A percentile compares a stretch with the other conserved stretches of the same genome.
phyloP scores from a whole-genome alignment of 169 alveolate genomes.

The Cryptosporidium sp. region DNA sequence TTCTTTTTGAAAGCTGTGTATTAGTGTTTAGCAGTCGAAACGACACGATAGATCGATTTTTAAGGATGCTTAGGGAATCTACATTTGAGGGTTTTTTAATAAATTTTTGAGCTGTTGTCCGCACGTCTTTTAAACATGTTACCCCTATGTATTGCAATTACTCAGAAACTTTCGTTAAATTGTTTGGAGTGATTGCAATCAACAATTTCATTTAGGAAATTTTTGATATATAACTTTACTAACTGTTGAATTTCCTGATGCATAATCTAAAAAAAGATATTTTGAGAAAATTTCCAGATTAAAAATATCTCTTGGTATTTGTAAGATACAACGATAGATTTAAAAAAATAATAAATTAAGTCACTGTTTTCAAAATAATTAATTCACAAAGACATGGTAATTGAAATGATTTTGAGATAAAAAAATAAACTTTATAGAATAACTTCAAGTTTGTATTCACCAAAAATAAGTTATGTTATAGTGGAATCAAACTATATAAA shows the following conservation, averaged over 20 bases:
- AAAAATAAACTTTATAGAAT: neutral
- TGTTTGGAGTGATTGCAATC: neutral
- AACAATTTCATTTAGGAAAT: slow-evolving; percentile 18
- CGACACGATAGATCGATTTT: no score
- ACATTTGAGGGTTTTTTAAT: no score
- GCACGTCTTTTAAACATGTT: no score
- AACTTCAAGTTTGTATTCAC: neutral
- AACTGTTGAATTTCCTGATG: neutral
- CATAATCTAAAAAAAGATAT: neutral
- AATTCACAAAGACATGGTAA: neutral
- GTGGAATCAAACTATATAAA: slow-evolving; percentile 6
- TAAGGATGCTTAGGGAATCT: no score
- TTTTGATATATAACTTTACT: slow-evolving; percentile 9
- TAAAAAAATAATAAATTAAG: neutral
- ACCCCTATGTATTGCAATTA: neutral
- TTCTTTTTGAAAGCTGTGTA: no score
- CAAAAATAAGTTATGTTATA: slow-evolving; percentile 7
- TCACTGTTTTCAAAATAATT: neutral
- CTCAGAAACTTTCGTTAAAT: neutral
- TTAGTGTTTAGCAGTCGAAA: no score
- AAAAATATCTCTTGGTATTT: neutral
- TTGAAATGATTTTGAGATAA: neutral
- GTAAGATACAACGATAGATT: slow-evolving; percentile 11
- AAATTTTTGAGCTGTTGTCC: no score
- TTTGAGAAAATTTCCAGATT: neutral